Evolutionary conservation across 768 basidiomycete genomes (phyloP), one percentile per base, ranked within the genome.

Genomic region (Mycena floridula): DNA sequence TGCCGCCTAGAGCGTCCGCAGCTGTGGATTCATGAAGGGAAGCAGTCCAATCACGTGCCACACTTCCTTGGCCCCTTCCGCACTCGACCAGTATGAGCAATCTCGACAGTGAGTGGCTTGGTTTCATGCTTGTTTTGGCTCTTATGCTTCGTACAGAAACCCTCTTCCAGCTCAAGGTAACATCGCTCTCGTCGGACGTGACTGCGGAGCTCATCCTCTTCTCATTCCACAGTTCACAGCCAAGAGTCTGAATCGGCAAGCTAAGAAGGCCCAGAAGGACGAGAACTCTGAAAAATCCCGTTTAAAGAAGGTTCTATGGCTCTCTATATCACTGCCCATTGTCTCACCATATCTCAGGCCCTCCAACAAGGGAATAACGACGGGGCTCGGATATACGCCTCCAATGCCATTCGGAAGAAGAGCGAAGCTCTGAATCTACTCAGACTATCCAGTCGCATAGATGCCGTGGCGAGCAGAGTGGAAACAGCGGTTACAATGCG

Each of bases 401-500:
- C 92, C 22, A 99, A 98, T 54, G 91, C 95, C 41, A 99, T 99
- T 59, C 78, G 96, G 40, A 99, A 99, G 82, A 98, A 98, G 77
- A 88, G 80, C 49, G 96, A 99, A 60, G 69, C 85, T 0, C 68
- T 99, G 55, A 98, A 97, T 64, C 73, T 99, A 6, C 79, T 99
- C 6, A 77, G 95, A 37, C 67, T 99, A 40, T 82, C 85, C 0
- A 93, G 90, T 57, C 78, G 94, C 22, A 89, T 98, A 64, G 96
- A 99, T 60, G 95, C 96, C 9, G 96, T 98, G 7, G 89, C 95
- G 2, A 93, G 90, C 57, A 72, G 95, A 21, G 94, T 99, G 1
- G 96, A 99, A 68, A 98, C 96, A 15, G 96, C 96, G 0, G 93
- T 98, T 35, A 97, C 95, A 44, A 97, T 99, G 91, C 81, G 90